These are phyloP conservation scores for Aspergillus coremiiformis DNA, from an alignment of 495 filamentous ascomycete genomes.

Conservation along the genomic window DNA sequence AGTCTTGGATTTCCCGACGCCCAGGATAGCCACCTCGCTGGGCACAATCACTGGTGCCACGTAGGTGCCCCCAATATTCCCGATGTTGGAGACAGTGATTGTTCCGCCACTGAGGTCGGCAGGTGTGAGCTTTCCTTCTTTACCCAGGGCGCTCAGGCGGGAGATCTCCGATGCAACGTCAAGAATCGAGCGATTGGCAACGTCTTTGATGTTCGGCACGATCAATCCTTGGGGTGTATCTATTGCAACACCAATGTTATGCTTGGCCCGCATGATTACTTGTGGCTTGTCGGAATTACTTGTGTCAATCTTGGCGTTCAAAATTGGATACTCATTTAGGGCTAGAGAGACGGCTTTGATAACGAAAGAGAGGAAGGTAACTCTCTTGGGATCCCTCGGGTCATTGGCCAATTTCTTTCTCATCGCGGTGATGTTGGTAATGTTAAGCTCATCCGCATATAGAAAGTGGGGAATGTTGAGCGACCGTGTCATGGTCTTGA, in stretches of 20 bases:
- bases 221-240: conserved; percentile 85
- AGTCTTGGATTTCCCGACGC: conserved; percentile 70
- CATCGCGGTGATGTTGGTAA: conserved; percentile 61
- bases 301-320: conserved; percentile 77
- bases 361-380: conserved; percentile 89
- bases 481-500: conserved; percentile 95
- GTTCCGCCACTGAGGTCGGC: conserved; percentile 80
- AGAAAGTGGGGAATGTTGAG: conserved; percentile 89
- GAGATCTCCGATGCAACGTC: conserved; percentile 69
- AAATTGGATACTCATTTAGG: conserved; percentile 68
- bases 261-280: conserved; percentile 67
- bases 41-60: conserved; percentile 84
- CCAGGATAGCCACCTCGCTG: conserved; percentile 85
- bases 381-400: conserved; percentile 45
- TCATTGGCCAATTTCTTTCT: conserved; percentile 52
- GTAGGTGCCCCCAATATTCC: conserved; percentile 91
- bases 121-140: conserved; percentile 63
- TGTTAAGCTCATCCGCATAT: conserved; percentile 79
- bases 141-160: conserved; percentile 64
- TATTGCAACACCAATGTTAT: conserved; percentile 96
- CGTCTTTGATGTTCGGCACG: conserved; percentile 91
- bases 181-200: conserved; percentile 62
- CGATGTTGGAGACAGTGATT: conserved; percentile 94
- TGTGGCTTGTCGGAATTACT: conserved; percentile 52
- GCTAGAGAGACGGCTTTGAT: conserved; percentile 90